These are phyloP conservation scores for Colletotrichum spaethianum DNA, from an alignment of 2,329 filamentous ascomycete genomes.

Conservation along the genomic window DNA sequence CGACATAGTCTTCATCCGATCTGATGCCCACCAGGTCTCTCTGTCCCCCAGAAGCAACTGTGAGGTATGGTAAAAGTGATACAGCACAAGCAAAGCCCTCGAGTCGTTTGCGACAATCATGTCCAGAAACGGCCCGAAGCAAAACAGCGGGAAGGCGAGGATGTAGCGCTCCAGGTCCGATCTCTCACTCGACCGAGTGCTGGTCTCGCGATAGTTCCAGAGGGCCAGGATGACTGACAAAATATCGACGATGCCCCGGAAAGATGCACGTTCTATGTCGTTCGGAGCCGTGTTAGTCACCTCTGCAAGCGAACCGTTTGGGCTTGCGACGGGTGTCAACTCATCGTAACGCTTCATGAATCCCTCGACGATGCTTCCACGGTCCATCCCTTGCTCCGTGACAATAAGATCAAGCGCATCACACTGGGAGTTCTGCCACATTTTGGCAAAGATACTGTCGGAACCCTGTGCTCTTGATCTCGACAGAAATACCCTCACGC, in stretches of 20 bases:
- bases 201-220: constrained; percentile 3
- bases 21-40: constrained; percentile 47
- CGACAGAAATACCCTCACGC: constrained; percentile 42
- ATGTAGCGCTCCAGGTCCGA: constrained; percentile 47
- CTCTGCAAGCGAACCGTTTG: not conserved
- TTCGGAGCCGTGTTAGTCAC: too few relatives aligned
- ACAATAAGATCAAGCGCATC: constrained; percentile 42
- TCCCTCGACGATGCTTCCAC: constrained; percentile 30
- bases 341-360: constrained; percentile 46
- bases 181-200: not conserved
- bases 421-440: constrained; percentile 42
- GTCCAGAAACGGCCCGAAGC: constrained; percentile 45
- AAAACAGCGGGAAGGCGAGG: constrained; percentile 48
- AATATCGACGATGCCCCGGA: constrained; percentile 41
- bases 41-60: constrained; percentile 41
- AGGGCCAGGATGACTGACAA: constrained; percentile 43
- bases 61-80: constrained; percentile 46
- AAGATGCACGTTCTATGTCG: constrained; percentile 41
- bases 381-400: constrained; percentile 40
- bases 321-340: not conserved
- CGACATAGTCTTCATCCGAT: constrained; percentile 44
- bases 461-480: constrained; percentile 20
- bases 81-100: constrained; percentile 47
- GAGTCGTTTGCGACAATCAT: constrained; percentile 46
- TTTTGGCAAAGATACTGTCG: constrained; percentile 42